These are phyloP conservation scores for Trifolium repens DNA, from an alignment of 306 rosid genomes.

Conservation along the genomic window DNA sequence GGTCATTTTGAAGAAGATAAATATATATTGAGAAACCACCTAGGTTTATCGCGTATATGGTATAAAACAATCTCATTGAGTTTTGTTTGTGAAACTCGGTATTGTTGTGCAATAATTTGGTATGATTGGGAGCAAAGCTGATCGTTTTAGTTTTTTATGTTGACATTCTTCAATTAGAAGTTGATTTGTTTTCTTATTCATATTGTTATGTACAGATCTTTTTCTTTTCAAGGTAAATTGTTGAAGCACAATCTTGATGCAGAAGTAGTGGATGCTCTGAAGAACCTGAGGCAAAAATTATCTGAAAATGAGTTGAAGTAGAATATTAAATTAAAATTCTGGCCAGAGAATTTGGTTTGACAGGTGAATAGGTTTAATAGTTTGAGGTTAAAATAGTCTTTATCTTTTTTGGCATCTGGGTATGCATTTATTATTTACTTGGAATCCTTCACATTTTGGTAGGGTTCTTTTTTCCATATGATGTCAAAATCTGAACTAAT, in stretches of 20 bases:
- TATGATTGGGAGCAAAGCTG: conserved; percentile 6
- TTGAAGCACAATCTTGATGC: conserved; percentile 90
- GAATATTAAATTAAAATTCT: conserved; percentile 33
- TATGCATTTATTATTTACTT: conserved; percentile 20
- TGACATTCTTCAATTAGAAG: not conserved
- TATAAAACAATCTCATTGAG: not conserved
- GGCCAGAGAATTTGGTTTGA: conserved; percentile 9
- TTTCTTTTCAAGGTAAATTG: conserved; percentile 78
- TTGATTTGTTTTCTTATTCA: conserved; percentile 13
- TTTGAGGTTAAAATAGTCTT: conserved; percentile 18
- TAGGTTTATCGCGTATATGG: not conserved
- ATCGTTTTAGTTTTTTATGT: not conserved
- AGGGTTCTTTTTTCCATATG: not conserved
- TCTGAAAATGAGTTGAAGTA: conserved; percentile 61
- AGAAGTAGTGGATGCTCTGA: conserved; percentile 85
- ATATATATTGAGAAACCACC: not conserved
- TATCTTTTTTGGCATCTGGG: conserved; percentile 5
- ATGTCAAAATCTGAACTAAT: not conserved
- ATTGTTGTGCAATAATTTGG: not conserved
- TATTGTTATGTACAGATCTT: conserved; percentile 58
- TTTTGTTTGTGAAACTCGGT: not conserved
- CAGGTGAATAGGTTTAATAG: conserved; percentile 20
- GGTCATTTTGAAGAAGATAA: not conserved
- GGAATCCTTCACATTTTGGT: conserved; percentile 20
- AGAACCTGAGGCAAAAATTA: conserved; percentile 71